Evolutionary conservation across 2,329 filamentous ascomycete genomes (phyloP).

Genomic region (Sclerotinia sclerotiorum): DNA sequence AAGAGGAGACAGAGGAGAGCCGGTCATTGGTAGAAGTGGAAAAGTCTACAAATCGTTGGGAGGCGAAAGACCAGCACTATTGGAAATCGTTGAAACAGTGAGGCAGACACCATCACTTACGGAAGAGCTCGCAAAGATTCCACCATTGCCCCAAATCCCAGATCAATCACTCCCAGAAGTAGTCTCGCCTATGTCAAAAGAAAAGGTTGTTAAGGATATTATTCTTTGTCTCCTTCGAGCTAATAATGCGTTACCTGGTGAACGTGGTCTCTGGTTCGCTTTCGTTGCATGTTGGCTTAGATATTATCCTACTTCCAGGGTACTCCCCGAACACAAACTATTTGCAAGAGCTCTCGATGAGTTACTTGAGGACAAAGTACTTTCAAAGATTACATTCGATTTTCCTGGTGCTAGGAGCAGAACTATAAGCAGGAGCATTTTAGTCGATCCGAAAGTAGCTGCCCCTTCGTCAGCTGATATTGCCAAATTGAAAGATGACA

Average conservation of each 20-base stretch:
- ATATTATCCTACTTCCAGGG: conserved; percentile 25
- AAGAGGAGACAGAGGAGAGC: conserved; percentile 9
- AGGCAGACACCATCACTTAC: conserved; percentile 1
- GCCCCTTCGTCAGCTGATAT: conserved; percentile 19
- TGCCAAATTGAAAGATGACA: conserved; percentile 29
- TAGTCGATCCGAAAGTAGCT: neutral
- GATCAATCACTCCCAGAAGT: neutral
- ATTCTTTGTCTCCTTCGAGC: conserved; percentile 29
- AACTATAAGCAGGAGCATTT: conserved; percentile 17
- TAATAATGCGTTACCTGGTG: conserved; percentile 38
- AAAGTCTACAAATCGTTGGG: conserved; percentile 19
- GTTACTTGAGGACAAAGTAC: conserved; percentile 29
- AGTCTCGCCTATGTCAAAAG: conserved; percentile 8
- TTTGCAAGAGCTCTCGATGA: conserved; percentile 33
- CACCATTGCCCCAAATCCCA: neutral
- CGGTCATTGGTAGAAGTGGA: conserved; percentile 12
- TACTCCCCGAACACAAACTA: conserved; percentile 35
- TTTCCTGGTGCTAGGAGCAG: conserved; percentile 16
- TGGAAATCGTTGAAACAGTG: neutral
- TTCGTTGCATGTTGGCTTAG: conserved; percentile 36
- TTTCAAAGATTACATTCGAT: conserved; percentile 24
- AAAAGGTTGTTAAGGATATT: conserved; percentile 26
- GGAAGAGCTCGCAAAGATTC: conserved; percentile 15
- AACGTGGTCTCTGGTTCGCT: conserved; percentile 38
- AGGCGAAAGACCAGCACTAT: conserved; percentile 13